These are phyloP conservation scores for Sporothrix globosa DNA, from an alignment of 2,329 filamentous ascomycete genomes.

Conservation along the genomic window DNA sequence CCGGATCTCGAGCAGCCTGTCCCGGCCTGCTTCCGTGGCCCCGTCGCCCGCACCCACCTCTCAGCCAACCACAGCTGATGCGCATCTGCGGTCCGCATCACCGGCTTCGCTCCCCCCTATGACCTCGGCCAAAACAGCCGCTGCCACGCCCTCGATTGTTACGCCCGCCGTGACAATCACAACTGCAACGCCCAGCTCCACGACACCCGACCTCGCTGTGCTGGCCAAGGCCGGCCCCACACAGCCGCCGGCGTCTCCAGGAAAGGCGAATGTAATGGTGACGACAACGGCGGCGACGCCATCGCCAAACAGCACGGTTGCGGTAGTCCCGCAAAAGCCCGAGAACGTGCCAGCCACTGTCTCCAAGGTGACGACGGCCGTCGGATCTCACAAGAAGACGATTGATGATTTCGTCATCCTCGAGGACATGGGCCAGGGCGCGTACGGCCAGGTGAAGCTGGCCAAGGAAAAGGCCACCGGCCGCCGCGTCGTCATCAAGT, in stretches of 20 bases:
- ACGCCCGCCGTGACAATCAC: conserved; percentile 8
- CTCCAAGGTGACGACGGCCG: conserved; percentile 38
- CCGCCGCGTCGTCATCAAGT: conserved; percentile 92
- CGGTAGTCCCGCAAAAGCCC: background rate
- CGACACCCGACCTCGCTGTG: background rate
- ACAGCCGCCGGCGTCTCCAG: background rate
- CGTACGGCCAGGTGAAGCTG: conserved; percentile 96
- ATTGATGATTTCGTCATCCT: conserved; percentile 90
- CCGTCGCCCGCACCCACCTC: background rate
- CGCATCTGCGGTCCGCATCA: background rate
- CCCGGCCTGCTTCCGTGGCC: conserved; percentile 23
- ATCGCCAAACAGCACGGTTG: background rate
- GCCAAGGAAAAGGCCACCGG: conserved; percentile 79
- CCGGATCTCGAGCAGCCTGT: conserved; percentile 49
- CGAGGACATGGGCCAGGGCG: conserved; percentile 98
- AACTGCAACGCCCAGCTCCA: conserved; percentile 29
- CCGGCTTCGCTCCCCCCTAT: conserved; percentile 23
- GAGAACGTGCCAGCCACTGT: conserved; percentile 27
- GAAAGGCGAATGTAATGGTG: background rate
- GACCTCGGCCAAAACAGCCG: conserved; percentile 40
- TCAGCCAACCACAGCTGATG: background rate
- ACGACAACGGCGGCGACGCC: background rate
- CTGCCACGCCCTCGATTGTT: background rate
- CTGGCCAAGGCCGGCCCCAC: conserved; percentile 14
- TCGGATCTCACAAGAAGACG: conserved; percentile 66